Evolutionary conservation across 2,329 filamentous ascomycete genomes (phyloP).

Genomic region (Escovopsis sp.): DNA sequence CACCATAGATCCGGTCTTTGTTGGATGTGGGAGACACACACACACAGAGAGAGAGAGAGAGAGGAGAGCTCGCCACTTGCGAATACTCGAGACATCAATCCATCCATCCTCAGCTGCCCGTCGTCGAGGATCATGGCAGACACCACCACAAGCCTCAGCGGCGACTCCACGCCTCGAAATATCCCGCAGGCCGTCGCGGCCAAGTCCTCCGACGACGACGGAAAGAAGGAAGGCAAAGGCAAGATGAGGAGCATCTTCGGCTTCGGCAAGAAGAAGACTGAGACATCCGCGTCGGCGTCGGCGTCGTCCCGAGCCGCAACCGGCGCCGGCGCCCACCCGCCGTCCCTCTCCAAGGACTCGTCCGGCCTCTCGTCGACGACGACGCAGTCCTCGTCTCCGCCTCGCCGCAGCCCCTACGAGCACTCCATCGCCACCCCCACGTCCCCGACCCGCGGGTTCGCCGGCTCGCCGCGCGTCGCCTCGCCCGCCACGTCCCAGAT

Average conservation of each 20-base stretch:
- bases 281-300: slow-evolving; percentile 22
- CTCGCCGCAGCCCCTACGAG: slow-evolving; percentile 20
- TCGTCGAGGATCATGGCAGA: too few species aligned
- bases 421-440: slow-evolving; percentile 35
- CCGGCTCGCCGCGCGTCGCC: slow-evolving; percentile 57
- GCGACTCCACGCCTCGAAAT: slow-evolving; percentile 19
- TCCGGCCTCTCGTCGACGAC: slow-evolving; percentile 24
- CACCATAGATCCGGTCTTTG: too few species aligned
- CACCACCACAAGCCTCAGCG: slow-evolving; percentile 8
- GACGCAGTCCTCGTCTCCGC: slow-evolving; percentile 27
- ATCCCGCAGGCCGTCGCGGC: slow-evolving; percentile 11
- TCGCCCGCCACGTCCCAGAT: slow-evolving; percentile 71
- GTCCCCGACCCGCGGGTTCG: slow-evolving; percentile 52
- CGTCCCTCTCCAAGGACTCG: slow-evolving; percentile 18
- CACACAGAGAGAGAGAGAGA: too few species aligned
- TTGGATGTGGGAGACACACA: too few species aligned
- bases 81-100: too few species aligned
- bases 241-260: slow-evolving; percentile 46
- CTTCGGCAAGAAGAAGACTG: slow-evolving; percentile 46
- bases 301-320: too few species aligned
- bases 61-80: too few species aligned
- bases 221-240: slow-evolving; percentile 17
- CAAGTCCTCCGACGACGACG: slow-evolving; percentile 15
- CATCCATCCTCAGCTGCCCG: too few species aligned
- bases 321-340: slow-evolving; percentile 18